Evolutionary conservation across 768 basidiomycete genomes (phyloP), one percentile per base, ranked within the genome.

Genomic region (Pleurotus sapidus): DNA sequence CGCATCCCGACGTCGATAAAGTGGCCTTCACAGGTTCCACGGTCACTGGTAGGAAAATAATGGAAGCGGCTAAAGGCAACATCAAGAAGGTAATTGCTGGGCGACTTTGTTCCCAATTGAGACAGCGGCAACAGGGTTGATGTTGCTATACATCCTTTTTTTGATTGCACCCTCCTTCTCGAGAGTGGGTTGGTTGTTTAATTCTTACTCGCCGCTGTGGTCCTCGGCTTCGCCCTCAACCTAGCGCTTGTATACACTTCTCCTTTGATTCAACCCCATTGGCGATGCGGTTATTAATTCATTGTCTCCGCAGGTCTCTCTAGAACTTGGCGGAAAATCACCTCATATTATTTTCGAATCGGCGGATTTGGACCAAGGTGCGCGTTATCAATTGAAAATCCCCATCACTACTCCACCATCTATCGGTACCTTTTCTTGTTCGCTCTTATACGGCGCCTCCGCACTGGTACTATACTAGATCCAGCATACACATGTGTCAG

Each of bases 1-100:
- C 82, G 9, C 96, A 98, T 71, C 80, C 70, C 56, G 91, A 89
- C 62, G 88, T 98, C 47, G 93, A 97, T 76, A 96, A 97, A 72
- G 82, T 98, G 60, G 95, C 95, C 2, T 97, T 98, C 72, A 98
- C 96, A 7, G 96, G 96, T 46, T 93, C 91, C 37, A 95, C 94
- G 12, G 67, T 83, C 56, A 95, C 93, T 4, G 96, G 96, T 20
- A 83, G 94, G 20, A 91, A 88, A 66, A 86, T 98, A 66, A 88
- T 94, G 85, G 86, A 89, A 66, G 93, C 95, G 12, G 93, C 95
- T 2, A 87, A 88, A 70, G 91, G 89, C 64, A 98, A 98, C 74
- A 72, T 98, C 61, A 98, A 98, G 74, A 96, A 96, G 80, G 94
- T 82, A 51, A 15, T 61, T 37, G 12, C 9, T 58, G 38, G 43